These are phyloP conservation scores for Yarrowia sp. DNA, from an alignment of 805 yeast species.

Conservation along the genomic window DNA sequence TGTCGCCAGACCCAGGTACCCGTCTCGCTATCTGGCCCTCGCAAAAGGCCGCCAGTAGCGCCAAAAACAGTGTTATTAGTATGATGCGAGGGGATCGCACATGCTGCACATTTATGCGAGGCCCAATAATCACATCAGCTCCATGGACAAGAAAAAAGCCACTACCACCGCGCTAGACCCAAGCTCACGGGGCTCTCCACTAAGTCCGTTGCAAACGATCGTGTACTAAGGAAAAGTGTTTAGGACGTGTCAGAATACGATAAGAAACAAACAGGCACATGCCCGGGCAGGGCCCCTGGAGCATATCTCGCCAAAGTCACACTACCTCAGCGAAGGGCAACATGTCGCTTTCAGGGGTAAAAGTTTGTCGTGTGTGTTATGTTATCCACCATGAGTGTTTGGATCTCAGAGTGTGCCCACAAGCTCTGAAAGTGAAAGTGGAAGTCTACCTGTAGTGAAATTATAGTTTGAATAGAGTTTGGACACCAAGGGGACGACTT, in stretches of 20 bases:
- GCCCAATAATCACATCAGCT: constrained; percentile 24
- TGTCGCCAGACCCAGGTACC: not conserved
- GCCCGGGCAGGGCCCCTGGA: not conserved
- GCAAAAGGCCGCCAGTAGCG: too few species aligned
- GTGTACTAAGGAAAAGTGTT: not conserved
- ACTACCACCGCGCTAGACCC: constrained; percentile 19
- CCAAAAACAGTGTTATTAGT: not conserved
- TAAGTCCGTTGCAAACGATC: not conserved
- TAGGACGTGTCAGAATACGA: not conserved
- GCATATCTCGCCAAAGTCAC: constrained; percentile 7
- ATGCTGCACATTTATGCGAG: constrained; percentile 33
- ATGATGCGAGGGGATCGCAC: constrained; percentile 29
- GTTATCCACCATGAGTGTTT: constrained; percentile 10
- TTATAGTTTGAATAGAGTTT: constrained; percentile 21
- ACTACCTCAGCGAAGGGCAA: not conserved
- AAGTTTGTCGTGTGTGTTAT: constrained; percentile 10
- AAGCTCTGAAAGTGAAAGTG: constrained; percentile 31
- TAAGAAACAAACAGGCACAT: not conserved
- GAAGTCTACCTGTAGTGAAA: not conserved
- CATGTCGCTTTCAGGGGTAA: constrained; percentile 35
- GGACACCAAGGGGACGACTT: constrained; percentile 33
- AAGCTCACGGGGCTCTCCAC: not conserved
- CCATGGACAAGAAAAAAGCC: constrained; percentile 21
- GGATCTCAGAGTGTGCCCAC: constrained; percentile 15
- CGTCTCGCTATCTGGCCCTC: too few species aligned